A percentile compares a stretch with the other conserved stretches of the same genome.
Conservation (phyloP, 805 yeast species). For the Zygoascus biomembranicola region DNA sequence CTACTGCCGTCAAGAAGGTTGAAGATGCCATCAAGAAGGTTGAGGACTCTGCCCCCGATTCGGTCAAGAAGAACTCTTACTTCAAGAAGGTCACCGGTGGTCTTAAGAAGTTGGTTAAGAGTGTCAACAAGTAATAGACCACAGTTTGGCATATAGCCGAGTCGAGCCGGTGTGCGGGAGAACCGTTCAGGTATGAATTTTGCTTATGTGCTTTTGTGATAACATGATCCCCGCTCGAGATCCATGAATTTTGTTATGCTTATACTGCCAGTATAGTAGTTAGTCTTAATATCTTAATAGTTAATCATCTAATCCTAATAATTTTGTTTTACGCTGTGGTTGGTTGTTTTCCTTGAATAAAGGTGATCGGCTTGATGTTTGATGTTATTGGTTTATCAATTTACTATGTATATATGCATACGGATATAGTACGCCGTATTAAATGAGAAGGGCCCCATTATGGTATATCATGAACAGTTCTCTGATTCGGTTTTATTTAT, state of each 20-base stretch:
- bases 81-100: conserved; percentile 19
- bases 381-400: too few species aligned
- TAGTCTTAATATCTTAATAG: background rate
- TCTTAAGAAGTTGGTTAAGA: conserved; percentile 26
- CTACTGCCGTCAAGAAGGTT: conserved; percentile 7
- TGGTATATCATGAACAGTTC: too few species aligned
- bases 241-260: background rate
- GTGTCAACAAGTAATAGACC: conserved; percentile 19
- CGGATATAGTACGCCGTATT: too few species aligned
- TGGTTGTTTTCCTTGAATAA: too few species aligned
- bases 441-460: too few species aligned
- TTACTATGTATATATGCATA: too few species aligned
- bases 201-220: background rate
- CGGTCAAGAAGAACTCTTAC: conserved; percentile 20
- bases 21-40: conserved; percentile 14
- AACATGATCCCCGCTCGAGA: background rate
- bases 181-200: too few species aligned
- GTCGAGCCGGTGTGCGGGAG: too few species aligned
- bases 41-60: conserved; percentile 16
- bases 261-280: background rate
- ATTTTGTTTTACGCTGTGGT: too few species aligned
- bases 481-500: too few species aligned
- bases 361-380: too few species aligned
- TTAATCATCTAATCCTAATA: background rate
- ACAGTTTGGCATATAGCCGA: background rate